phyloP scores from a whole-genome alignment of 495 filamentous ascomycete species.

The Niebla homalea region DNA sequence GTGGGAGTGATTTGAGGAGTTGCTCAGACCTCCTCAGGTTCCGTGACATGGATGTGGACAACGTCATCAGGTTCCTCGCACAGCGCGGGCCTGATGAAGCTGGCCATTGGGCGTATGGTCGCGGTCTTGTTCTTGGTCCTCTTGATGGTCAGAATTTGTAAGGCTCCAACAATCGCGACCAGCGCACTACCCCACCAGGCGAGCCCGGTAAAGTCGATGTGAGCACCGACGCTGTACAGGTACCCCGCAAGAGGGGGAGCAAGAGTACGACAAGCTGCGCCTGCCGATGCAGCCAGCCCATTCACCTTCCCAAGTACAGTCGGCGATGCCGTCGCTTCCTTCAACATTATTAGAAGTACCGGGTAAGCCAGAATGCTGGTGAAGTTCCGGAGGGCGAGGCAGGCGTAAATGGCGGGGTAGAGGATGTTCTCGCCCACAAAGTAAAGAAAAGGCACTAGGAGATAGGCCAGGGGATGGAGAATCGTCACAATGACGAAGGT shows the following conservation, averaged over 20 bases:
- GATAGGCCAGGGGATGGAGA: slow-evolving; percentile 62
- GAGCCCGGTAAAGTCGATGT: slow-evolving; percentile 55
- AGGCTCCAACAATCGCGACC: slow-evolving; percentile 53
- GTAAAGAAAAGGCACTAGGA: slow-evolving; percentile 58
- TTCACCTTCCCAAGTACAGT: slow-evolving; percentile 65
- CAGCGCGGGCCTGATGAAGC: slow-evolving; percentile 11
- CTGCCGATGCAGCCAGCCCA: slow-evolving; percentile 65
- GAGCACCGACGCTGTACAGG: slow-evolving; percentile 54
- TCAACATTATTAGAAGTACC: slow-evolving; percentile 68
- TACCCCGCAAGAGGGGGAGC: slow-evolving; percentile 65
- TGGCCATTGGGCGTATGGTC: slow-evolving; percentile 20
- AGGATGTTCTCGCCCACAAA: slow-evolving; percentile 44
- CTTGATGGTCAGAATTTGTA: slow-evolving; percentile 55
- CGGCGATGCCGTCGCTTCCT: slow-evolving; percentile 60
- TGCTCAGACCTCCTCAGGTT: not conserved
- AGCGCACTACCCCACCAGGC: slow-evolving; percentile 66
- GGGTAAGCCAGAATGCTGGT: slow-evolving; percentile 68
- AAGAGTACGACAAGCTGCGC: slow-evolving; percentile 62
- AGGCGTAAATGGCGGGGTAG: slow-evolving; percentile 60
- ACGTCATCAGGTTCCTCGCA: slow-evolving; percentile 6
- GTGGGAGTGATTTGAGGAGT: not conserved
- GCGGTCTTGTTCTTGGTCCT: slow-evolving; percentile 32
- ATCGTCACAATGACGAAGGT: slow-evolving; percentile 61
- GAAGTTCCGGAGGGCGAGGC: slow-evolving; percentile 57
- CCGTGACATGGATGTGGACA: slow-evolving; percentile 9